Conservation (phyloP, 2,329 filamentous ascomycete genomes). For the Hymenoscyphus albidus region DNA sequence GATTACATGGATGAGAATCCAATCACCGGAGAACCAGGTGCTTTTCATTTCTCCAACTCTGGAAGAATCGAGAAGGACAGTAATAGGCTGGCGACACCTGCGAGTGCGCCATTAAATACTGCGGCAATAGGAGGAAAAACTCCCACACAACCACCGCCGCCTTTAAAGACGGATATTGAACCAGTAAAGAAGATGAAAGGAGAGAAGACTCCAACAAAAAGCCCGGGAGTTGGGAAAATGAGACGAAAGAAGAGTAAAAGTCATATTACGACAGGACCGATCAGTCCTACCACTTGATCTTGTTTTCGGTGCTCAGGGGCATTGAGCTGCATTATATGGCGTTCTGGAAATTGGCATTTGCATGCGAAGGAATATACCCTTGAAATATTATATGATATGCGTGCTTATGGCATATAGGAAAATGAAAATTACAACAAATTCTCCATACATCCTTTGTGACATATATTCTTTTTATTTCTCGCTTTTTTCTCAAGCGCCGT, state of each 20-base stretch:
- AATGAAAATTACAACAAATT: not conserved
- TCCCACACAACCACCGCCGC: slow-evolving; percentile 21
- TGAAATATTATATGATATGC: not conserved
- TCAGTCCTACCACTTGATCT: slow-evolving; percentile 21
- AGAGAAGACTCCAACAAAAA: slow-evolving; percentile 33
- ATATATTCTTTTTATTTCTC: no score
- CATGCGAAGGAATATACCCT: not conserved
- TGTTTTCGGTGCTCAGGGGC: not conserved
- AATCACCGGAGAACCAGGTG: slow-evolving; percentile 62
- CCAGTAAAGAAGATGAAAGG: slow-evolving; percentile 30
- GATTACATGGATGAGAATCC: slow-evolving; percentile 67
- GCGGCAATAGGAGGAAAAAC: slow-evolving; percentile 19
- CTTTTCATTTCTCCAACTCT: slow-evolving; percentile 61
- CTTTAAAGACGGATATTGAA: slow-evolving; percentile 30
- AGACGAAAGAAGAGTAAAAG: slow-evolving; percentile 40
- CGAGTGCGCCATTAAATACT: slow-evolving; percentile 15
- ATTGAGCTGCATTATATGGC: not conserved
- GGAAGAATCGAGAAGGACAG: slow-evolving; percentile 42
- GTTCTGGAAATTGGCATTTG: not conserved
- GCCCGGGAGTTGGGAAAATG: slow-evolving; percentile 33
- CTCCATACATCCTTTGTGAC: not conserved
- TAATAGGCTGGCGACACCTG: slow-evolving; percentile 19
- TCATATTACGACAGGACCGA: slow-evolving; percentile 17
- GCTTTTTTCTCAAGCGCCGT: no score
- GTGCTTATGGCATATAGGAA: not conserved